These are phyloP conservation scores for Bifiguratus adelaidae DNA, from an alignment of 192 early-diverging fungal species.

Conservation along the genomic window DNA sequence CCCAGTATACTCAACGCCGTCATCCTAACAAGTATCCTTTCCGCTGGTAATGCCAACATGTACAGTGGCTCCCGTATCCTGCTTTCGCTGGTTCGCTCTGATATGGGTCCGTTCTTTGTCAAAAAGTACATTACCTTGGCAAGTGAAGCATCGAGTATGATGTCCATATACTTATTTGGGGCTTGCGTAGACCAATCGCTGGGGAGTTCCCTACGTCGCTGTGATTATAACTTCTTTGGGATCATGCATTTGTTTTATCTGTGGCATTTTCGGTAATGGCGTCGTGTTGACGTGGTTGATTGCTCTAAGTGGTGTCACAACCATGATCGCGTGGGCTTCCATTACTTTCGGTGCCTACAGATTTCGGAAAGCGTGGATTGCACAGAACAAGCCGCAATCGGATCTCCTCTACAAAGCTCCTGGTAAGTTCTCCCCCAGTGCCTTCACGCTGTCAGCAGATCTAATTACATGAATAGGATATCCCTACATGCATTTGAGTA, in stretches of 20 bases:
- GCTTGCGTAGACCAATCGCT: conserved; percentile 39
- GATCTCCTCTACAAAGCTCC: conserved; percentile 60
- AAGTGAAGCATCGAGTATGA: neutral
- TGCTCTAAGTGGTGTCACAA: conserved; percentile 51
- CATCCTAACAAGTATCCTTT: conserved; percentile 46
- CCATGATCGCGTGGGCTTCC: conserved; percentile 71
- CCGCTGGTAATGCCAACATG: conserved; percentile 73
- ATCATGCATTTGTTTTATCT: conserved; percentile 45
- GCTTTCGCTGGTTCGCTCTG: conserved; percentile 61
- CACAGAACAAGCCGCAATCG: conserved; percentile 44
- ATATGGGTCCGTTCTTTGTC: conserved; percentile 52
- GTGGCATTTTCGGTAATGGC: conserved; percentile 49
- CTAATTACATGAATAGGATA: neutral
- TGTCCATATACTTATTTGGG: neutral
- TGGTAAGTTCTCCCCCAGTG: conserved; percentile 35
- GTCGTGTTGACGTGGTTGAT: conserved; percentile 52
- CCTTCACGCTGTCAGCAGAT: conserved; percentile 17
- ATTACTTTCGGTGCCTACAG: conserved; percentile 68
- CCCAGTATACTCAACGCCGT: conserved; percentile 57
- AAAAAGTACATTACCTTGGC: conserved; percentile 3
- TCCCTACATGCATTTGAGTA: conserved; percentile 1
- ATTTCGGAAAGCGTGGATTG: conserved; percentile 64
- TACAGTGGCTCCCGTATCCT: conserved; percentile 72
- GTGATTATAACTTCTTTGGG: conserved; percentile 48
- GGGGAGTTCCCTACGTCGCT: conserved; percentile 49